A percentile compares a stretch with the other conserved stretches of the same genome.
phyloP scores from a whole-genome alignment of 495 filamentous ascomycete genomes.

The Penicillium egyptiacum region DNA sequence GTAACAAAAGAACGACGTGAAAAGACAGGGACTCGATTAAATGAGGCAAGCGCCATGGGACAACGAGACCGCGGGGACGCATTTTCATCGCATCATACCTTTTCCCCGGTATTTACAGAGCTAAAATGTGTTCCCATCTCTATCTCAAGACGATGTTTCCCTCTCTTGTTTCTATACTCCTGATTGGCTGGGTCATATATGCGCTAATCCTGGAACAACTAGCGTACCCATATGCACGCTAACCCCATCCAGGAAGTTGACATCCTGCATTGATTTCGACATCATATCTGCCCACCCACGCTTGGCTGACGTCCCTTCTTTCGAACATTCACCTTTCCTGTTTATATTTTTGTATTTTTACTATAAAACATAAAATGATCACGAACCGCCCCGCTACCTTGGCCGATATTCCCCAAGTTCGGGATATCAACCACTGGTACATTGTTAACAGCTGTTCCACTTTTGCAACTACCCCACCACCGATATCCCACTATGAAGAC shows the following conservation, averaged over 20 bases:
- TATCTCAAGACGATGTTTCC: neutral
- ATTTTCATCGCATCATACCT: neutral
- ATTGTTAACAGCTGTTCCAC: constrained; percentile 31
- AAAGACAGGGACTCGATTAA: neutral
- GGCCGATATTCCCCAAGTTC: constrained; percentile 28
- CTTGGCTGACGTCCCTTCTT: neutral
- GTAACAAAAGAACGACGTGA: neutral
- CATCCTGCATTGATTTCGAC: constrained; percentile 4
- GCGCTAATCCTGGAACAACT: neutral
- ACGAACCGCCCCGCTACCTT: constrained; percentile 20
- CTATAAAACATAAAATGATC: constrained; percentile 8
- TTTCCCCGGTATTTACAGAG: neutral
- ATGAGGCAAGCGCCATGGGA: neutral
- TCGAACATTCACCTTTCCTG: neutral
- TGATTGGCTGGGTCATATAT: neutral
- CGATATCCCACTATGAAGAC: constrained; percentile 17
- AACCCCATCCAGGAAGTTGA: neutral
- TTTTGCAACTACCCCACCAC: constrained; percentile 25
- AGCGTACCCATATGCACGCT: neutral
- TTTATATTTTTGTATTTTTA: neutral
- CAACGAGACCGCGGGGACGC: too few species aligned
- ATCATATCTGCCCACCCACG: constrained; percentile 2
- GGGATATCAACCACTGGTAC: constrained; percentile 32
- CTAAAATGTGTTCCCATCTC: neutral
- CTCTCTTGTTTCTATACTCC: neutral